phyloP scores from a whole-genome alignment of 2,329 filamentous ascomycete species.

The Dactylonectria estremocensis region DNA sequence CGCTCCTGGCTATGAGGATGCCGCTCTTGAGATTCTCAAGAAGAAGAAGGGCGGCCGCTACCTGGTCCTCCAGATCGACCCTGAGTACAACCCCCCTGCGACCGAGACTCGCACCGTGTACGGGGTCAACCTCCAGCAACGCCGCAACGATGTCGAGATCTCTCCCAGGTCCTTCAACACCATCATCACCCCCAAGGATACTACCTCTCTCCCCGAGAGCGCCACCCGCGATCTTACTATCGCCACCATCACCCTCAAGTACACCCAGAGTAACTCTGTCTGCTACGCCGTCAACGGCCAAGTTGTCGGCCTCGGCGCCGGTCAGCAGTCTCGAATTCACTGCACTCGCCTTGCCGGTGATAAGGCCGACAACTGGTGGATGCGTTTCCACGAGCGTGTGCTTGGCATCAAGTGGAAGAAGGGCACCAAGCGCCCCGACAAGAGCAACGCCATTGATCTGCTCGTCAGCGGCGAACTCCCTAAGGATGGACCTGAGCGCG shows the following conservation, averaged over 20 bases:
- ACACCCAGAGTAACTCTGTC: slow-evolving; percentile 99
- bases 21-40: slow-evolving; percentile 89
- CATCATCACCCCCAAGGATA: slow-evolving; percentile 89
- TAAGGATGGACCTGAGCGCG: slow-evolving; percentile 85
- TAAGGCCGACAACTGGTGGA: slow-evolving; percentile 99
- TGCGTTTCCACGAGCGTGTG: slow-evolving; percentile 94
- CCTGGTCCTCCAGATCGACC: slow-evolving; percentile 95
- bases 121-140: slow-evolving; percentile 89
- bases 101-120: slow-evolving; percentile 91
- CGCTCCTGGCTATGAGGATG: slow-evolving; percentile 87
- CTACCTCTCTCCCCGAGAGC: slow-evolving; percentile 79
- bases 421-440: slow-evolving; percentile 95
- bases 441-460: slow-evolving; percentile 98
- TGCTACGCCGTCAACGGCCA: slow-evolving; percentile 97
- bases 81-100: slow-evolving; percentile 84
- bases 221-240: slow-evolving; percentile 93
- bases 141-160: slow-evolving; percentile 93
- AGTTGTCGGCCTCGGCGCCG: slow-evolving; percentile 92
- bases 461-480: slow-evolving; percentile 93
- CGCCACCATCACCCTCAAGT: slow-evolving; percentile 97
- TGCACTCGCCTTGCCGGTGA: slow-evolving; percentile 97
- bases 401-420: slow-evolving; percentile 96
- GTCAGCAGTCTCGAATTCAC: slow-evolving; percentile 98
- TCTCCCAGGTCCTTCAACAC: slow-evolving; percentile 87
- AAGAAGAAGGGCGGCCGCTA: slow-evolving; percentile 99